A percentile compares a stretch with the other conserved stretches of the same genome.
Conservation (phyloP, 164 flowering plant genomes). For the Berberis thunbergii region DNA sequence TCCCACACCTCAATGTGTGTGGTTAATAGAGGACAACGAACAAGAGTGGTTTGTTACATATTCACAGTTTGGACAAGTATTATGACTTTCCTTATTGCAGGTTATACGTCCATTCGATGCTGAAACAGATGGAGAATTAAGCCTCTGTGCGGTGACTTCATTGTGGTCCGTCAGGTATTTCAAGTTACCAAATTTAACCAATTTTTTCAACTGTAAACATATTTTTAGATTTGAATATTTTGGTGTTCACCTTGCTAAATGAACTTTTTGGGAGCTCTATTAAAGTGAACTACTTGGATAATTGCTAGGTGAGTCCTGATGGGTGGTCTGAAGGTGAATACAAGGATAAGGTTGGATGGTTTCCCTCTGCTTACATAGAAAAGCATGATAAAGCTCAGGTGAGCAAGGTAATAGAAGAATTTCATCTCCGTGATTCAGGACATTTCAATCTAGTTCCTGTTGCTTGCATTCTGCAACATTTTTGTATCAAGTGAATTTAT, state of each 20-base stretch:
- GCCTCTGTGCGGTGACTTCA: slow-evolving; percentile 52
- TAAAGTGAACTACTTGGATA: too few species aligned
- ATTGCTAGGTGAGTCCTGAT: slow-evolving; percentile 41
- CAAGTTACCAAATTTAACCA: not conserved
- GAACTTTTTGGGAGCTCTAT: too few species aligned
- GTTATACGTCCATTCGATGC: slow-evolving; percentile 82
- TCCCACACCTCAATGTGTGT: too few species aligned
- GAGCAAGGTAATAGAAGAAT: slow-evolving; percentile 20
- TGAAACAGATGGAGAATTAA: slow-evolving; percentile 68
- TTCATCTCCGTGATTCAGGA: not conserved
- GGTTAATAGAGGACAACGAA: too few species aligned
- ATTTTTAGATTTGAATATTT: not conserved
- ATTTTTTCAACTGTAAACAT: not conserved
- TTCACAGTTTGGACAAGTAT: too few species aligned
- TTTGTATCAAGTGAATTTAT: too few species aligned
- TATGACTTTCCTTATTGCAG: slow-evolving; percentile 20
- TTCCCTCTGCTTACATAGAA: slow-evolving; percentile 79
- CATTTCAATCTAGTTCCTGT: too few species aligned
- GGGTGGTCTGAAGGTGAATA: slow-evolving; percentile 95
- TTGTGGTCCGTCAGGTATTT: slow-evolving; percentile 66
- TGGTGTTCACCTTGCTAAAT: too few species aligned
- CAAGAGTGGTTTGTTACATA: too few species aligned
- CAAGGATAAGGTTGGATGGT: slow-evolving; percentile 78
- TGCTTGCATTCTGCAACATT: too few species aligned
- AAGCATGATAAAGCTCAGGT: slow-evolving; percentile 36